phyloP scores from a whole-genome alignment of 78 protist species.

The Dictyostelium discoideum region DNA sequence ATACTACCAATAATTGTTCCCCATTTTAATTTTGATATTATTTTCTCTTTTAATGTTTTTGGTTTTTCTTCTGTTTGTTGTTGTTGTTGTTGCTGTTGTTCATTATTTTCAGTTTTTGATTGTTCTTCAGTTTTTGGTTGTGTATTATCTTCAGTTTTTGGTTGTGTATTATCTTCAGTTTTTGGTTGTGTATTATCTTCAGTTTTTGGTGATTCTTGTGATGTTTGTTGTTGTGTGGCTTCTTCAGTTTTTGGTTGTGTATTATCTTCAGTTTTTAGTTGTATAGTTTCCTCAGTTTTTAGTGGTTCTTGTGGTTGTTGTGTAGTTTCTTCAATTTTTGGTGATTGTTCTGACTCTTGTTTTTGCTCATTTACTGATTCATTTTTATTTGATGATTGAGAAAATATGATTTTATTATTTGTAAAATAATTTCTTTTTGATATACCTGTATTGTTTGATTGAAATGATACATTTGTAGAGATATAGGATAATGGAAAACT shows the following conservation, averaged over 20 bases:
- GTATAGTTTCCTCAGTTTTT: neutral
- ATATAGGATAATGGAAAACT: neutral
- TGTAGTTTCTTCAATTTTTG: neutral
- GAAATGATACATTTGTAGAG: neutral
- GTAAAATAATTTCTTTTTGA: neutral
- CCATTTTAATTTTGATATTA: slow-evolving; percentile 61
- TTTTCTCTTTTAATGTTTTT: slow-evolving; percentile 50
- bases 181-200: neutral
- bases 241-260: neutral
- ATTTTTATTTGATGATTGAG: neutral
- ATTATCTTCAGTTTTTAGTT: too few species aligned
- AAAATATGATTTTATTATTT: neutral
- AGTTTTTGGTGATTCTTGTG: neutral
- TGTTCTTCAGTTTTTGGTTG: neutral
- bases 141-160: neutral
- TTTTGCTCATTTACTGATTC: neutral
- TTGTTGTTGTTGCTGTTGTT: neutral
- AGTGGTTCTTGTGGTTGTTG: neutral
- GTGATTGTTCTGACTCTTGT: neutral
- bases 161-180: too few species aligned
- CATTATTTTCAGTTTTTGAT: neutral
- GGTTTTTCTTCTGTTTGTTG: slow-evolving; percentile 11
- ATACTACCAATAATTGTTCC: neutral
- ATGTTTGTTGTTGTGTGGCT: neutral
- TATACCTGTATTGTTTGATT: neutral